Percentiles rank a stretch among this genome's conserved stretches.
Evolutionary conservation across 2,329 filamentous ascomycete species (phyloP).

Genomic region (Ophiostoma angusticollis): DNA sequence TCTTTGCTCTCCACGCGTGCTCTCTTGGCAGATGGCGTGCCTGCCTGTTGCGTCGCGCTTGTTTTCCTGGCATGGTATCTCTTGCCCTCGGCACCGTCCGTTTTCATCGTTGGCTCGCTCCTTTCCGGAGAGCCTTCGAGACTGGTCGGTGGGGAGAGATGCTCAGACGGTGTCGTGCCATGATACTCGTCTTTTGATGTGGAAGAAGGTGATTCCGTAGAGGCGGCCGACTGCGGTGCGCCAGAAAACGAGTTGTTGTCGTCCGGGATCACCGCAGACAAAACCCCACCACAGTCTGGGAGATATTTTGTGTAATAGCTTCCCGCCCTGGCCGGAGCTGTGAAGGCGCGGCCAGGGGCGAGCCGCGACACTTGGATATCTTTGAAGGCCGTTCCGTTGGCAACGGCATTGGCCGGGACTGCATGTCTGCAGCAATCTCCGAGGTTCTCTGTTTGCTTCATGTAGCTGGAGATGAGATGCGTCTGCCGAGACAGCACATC

Average conservation of each 20-base stretch:
- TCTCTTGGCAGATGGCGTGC: slow-evolving; percentile 22
- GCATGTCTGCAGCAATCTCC: neutral
- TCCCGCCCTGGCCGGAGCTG: neutral
- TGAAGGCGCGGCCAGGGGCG: too few species aligned
- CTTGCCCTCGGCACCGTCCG: neutral
- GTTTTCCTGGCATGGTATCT: neutral
- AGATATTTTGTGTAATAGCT: slow-evolving; percentile 5
- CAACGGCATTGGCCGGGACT: too few species aligned
- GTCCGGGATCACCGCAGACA: neutral
- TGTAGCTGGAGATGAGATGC: neutral
- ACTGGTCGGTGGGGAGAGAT: neutral
- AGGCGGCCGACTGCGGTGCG: slow-evolving; percentile 8
- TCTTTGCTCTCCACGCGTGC: slow-evolving; percentile 31
- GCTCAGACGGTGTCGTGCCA: slow-evolving; percentile 6
- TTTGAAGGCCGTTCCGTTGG: too few species aligned
- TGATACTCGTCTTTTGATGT: slow-evolving; percentile 6
- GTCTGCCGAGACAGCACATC: neutral
- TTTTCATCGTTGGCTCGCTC: too few species aligned
- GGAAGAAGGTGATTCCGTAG: neutral
- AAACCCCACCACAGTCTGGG: neutral
- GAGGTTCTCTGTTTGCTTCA: neutral
- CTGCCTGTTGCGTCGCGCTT: slow-evolving; percentile 1
- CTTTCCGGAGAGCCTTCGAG: too few species aligned
- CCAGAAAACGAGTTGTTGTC: neutral
- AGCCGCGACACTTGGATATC: too few species aligned